phyloP scores from a whole-genome alignment of 345 rosid genomes.

The Toxicodendron radicans region DNA sequence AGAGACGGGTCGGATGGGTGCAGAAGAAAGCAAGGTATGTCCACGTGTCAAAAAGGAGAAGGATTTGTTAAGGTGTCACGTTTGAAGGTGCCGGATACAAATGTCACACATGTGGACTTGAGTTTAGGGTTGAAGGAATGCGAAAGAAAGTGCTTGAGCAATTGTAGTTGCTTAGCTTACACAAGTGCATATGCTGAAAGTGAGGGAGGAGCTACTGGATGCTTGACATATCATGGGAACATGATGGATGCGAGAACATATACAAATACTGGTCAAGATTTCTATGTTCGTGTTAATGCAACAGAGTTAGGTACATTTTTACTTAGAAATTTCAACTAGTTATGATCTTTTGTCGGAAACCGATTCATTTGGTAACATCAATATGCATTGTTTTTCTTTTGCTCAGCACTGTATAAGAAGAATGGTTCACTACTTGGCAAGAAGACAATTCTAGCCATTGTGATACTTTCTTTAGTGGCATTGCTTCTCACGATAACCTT shows the following conservation, averaged over 20 bases:
- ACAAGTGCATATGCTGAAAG: conserved; percentile 46
- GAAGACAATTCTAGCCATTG: conserved; percentile 10
- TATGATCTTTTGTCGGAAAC: too few species aligned
- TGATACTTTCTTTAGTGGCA: neutral
- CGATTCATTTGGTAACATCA: too few species aligned
- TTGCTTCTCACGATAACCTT: neutral
- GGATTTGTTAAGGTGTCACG: conserved; percentile 45
- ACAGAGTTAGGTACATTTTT: conserved; percentile 41
- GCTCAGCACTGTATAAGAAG: neutral
- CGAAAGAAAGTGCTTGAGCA: conserved; percentile 34
- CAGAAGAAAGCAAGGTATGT: conserved; percentile 26
- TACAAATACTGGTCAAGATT: conserved; percentile 43
- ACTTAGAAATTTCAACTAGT: neutral
- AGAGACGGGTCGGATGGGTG: conserved; percentile 55
- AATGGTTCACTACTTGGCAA: neutral
- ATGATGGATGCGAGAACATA: conserved; percentile 43
- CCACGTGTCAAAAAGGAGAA: conserved; percentile 36
- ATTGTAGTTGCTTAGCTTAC: conserved; percentile 64
- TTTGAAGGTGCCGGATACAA: conserved; percentile 57
- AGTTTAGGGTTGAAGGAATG: conserved; percentile 43
- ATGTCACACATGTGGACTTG: conserved; percentile 33
- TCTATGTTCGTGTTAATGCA: conserved; percentile 47
- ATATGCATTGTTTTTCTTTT: neutral
- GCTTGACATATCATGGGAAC: conserved; percentile 53
- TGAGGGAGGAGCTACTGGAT: conserved; percentile 40